Percentiles rank a stretch among this genome's conserved stretches.
Conservation (phyloP, 257 asterid species). For the Linderniella brevidens region DNA sequence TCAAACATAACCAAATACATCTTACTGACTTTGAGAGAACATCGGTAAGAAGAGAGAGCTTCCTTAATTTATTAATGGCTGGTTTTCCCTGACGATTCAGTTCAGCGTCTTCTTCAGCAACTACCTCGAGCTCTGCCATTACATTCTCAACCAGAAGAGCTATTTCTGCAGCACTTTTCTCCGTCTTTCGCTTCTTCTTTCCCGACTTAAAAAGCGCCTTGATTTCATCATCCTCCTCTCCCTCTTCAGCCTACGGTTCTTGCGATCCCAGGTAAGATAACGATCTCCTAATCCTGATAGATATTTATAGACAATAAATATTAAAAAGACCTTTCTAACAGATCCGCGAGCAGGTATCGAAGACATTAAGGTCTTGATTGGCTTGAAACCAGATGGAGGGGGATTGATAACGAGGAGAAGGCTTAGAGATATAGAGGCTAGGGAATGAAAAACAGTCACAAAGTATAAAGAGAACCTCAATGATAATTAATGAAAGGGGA, state of each 20-base stretch:
- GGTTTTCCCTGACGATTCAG: constrained; percentile 71
- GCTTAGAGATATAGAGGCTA: no score
- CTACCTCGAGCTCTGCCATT: constrained; percentile 92
- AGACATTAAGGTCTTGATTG: no score
- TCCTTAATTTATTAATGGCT: constrained; percentile 74
- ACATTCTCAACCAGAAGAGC: constrained; percentile 71
- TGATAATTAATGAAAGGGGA: no score
- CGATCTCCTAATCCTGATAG: no score
- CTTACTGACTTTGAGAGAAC: constrained; percentile 71
- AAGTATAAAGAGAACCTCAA: no score
- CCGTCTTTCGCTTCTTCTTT: constrained; percentile 74
- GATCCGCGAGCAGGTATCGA: no score
- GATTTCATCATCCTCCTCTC: constrained; percentile 82
- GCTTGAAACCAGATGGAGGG: no score
- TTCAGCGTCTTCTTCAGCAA: constrained; percentile 91
- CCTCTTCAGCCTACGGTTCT: constrained; percentile 67
- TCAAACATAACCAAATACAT: constrained; percentile 6
- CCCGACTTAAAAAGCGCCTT: constrained; percentile 57
- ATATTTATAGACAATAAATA: no score
- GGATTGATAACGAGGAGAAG: no score
- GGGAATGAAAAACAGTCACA: no score
- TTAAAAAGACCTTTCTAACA: no score
- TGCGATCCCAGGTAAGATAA: background rate
- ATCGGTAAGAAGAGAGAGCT: constrained; percentile 74
- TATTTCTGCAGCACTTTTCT: constrained; percentile 86